Evolutionary conservation across 2,329 filamentous ascomycete species (phyloP).

Genomic region (Cordyceps cateniannulata): DNA sequence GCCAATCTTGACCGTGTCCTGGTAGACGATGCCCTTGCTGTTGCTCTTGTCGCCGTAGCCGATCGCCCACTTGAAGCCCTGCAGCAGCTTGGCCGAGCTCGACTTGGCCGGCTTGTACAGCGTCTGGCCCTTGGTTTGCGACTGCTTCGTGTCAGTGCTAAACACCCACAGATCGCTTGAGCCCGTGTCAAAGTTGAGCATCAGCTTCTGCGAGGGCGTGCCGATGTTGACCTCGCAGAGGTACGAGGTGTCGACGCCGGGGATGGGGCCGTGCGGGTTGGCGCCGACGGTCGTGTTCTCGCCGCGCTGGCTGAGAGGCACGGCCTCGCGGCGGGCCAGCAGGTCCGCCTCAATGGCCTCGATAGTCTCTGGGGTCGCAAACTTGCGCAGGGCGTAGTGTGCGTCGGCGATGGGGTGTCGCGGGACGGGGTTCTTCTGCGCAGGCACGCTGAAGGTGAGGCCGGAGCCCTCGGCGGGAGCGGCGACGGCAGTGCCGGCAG

Average conservation of each 20-base stretch:
- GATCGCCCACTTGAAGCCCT: conserved; percentile 35
- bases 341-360: not conserved
- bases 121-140: conserved; percentile 32
- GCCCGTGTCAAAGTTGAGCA: conserved; percentile 37
- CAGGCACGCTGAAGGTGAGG: conserved; percentile 4
- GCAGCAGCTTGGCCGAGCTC: conserved; percentile 30
- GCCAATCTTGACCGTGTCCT: conserved; percentile 36
- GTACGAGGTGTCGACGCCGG: conserved; percentile 10
- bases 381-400: conserved; percentile 3
- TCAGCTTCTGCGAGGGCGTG: conserved; percentile 32
- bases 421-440: not conserved
- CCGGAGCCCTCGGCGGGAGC: not conserved
- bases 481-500: conserved; percentile 1
- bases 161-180: conserved; percentile 41
- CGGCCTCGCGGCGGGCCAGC: not conserved
- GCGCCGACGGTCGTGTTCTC: conserved; percentile 6
- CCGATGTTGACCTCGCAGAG: conserved; percentile 26
- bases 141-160: conserved; percentile 34
- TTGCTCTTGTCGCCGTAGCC: conserved; percentile 37
- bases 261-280: not conserved
- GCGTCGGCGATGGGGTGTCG: conserved; percentile 1
- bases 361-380: not conserved
- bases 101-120: conserved; percentile 34
- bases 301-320: not conserved
- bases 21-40: conserved; percentile 37